A percentile compares a stretch with the other conserved stretches of the same genome.
Conservation (phyloP, 164 flowering plant species). For the Dillenia turbinata region DNA sequence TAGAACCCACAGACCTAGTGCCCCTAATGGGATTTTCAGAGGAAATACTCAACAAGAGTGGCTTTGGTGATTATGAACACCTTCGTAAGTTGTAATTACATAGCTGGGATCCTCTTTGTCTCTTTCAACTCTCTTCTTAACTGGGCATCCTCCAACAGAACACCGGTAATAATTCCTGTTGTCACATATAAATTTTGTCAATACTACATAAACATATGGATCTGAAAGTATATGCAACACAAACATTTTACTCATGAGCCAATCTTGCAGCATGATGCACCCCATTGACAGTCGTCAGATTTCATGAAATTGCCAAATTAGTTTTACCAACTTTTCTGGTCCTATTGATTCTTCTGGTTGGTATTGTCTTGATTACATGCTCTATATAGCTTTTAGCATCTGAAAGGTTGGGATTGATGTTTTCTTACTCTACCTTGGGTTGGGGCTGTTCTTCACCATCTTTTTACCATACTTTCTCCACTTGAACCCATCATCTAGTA, state of each 20-base stretch:
- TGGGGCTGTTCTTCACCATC: constrained; percentile 55
- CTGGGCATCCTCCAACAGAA: constrained; percentile 44
- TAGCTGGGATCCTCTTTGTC: constrained; percentile 39
- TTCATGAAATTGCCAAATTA: too few species aligned
- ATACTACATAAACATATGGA: too few species aligned
- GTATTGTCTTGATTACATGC: too few species aligned
- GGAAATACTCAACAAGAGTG: constrained; percentile 12
- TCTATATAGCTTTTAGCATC: too few species aligned
- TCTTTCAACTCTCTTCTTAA: constrained; percentile 65
- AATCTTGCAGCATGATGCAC: neutral
- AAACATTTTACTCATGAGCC: neutral
- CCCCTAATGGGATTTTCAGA: too few species aligned
- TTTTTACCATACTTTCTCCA: constrained; percentile 70
- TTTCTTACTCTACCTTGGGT: constrained; percentile 42
- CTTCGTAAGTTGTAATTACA: constrained; percentile 59
- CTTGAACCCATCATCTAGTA: constrained; percentile 50
- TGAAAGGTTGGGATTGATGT: neutral
- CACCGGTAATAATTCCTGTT: constrained; percentile 58
- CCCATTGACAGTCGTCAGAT: too few species aligned
- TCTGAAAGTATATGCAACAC: neutral
- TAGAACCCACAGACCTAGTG: too few species aligned
- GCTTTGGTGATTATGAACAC: constrained; percentile 41
- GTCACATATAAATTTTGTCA: neutral
- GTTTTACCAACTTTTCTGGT: too few species aligned
- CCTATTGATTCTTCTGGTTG: too few species aligned